Evolutionary conservation across 106 monocot genomes (phyloP).

Genomic region (Iris macrosiphon): DNA sequence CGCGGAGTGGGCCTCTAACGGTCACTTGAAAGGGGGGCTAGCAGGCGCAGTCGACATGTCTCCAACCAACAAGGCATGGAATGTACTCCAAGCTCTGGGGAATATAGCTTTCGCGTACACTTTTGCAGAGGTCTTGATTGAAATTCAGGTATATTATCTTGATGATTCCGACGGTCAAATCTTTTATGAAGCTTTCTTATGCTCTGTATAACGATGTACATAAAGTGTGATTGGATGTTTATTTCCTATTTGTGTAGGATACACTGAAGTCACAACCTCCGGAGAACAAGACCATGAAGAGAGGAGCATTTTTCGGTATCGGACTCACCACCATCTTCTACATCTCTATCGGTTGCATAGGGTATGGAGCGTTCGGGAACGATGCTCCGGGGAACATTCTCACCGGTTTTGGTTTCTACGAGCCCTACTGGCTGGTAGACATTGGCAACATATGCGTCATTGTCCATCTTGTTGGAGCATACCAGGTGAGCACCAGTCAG

Average conservation of each 20-base stretch:
- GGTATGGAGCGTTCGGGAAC: slow-evolving; percentile 65
- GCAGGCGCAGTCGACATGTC: slow-evolving; percentile 20
- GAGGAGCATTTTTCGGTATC: slow-evolving; percentile 41
- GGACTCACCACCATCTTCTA: slow-evolving; percentile 69
- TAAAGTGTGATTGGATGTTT: not conserved
- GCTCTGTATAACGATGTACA: not conserved
- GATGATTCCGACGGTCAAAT: not conserved
- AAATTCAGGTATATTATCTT: slow-evolving; percentile 45
- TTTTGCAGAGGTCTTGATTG: slow-evolving; percentile 54
- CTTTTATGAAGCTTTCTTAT: no score
- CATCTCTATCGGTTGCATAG: slow-evolving; percentile 45
- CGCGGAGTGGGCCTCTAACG: slow-evolving; percentile 35
- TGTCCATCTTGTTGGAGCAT: slow-evolving; percentile 66
- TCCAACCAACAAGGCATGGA: slow-evolving; percentile 29
- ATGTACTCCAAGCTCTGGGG: slow-evolving; percentile 47
- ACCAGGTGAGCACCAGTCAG: slow-evolving; percentile 55
- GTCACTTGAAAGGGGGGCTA: slow-evolving; percentile 14
- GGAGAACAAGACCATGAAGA: slow-evolving; percentile 74
- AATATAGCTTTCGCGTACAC: slow-evolving; percentile 80
- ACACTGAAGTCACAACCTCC: slow-evolving; percentile 61
- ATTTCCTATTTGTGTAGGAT: slow-evolving; percentile 25
- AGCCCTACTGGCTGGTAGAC: slow-evolving; percentile 72
- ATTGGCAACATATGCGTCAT: slow-evolving; percentile 60
- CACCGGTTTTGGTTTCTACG: slow-evolving; percentile 50
- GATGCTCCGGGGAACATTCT: slow-evolving; percentile 67